Conservation (phyloP, 805 yeast species). For the Starmera caribaea region DNA sequence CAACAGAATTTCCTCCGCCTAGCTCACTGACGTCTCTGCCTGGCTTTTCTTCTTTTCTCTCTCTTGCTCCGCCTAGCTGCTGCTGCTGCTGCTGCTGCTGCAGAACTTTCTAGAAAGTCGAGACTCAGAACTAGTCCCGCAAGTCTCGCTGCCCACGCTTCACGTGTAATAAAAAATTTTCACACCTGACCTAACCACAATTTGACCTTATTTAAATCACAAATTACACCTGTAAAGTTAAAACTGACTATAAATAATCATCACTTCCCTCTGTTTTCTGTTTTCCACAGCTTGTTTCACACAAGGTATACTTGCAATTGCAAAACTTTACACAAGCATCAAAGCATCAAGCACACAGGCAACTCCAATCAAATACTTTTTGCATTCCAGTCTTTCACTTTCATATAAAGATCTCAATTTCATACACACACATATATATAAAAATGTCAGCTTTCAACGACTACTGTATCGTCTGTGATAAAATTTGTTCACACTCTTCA, state of each 20-base stretch:
- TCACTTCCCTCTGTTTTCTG: no score
- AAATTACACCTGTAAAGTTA: not conserved
- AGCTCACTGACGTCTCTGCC: no score
- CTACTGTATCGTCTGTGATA: slow-evolving; percentile 50
- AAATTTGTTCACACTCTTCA: slow-evolving; percentile 31
- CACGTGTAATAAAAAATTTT: slow-evolving; percentile 1
- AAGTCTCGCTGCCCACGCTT: not conserved
- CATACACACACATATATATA: not conserved
- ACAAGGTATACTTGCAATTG: not conserved
- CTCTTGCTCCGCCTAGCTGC: no score
- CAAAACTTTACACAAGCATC: not conserved
- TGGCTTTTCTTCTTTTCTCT: no score
- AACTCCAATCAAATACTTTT: not conserved
- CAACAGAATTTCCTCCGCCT: no score
- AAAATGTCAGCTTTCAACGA: slow-evolving; percentile 34
- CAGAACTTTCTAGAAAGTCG: no score
- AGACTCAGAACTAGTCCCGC: no score
- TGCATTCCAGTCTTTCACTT: not conserved
- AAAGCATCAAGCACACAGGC: not conserved
- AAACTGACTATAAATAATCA: not conserved
- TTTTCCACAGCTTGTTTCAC: no score
- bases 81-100: no score
- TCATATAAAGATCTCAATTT: not conserved
- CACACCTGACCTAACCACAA: not conserved
- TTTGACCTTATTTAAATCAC: not conserved